phyloP scores from a whole-genome alignment of 2,329 filamentous ascomycete genomes.

The Coleophoma crateriformis region DNA sequence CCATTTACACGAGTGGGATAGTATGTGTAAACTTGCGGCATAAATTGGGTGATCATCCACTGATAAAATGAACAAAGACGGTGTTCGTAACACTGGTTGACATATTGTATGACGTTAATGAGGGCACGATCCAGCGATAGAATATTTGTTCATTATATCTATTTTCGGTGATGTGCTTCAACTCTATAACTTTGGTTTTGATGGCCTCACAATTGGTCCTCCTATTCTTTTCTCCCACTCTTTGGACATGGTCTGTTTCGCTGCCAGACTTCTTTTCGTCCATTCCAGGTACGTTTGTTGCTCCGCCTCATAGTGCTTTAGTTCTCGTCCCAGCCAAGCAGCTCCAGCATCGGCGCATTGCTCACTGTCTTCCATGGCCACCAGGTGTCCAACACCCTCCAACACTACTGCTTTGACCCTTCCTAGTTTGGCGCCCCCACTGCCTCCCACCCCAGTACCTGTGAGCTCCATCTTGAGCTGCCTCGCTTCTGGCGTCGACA shows the following conservation, averaged over 20 bases:
- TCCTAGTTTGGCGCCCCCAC: constrained; percentile 57
- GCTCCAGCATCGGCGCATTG: constrained; percentile 58
- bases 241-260: constrained; percentile 52
- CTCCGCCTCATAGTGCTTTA: constrained; percentile 50
- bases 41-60: too few relatives aligned
- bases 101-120: too few relatives aligned
- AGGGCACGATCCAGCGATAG: too few relatives aligned
- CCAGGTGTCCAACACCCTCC: constrained; percentile 66
- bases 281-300: constrained; percentile 47
- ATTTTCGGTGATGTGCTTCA: not conserved
- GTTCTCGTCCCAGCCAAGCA: constrained; percentile 50
- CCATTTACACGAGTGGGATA: too few relatives aligned
- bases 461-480: constrained; percentile 58
- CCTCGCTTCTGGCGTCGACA: constrained; percentile 45
- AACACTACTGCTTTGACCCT: constrained; percentile 63
- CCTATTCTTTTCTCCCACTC: constrained; percentile 39
- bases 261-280: constrained; percentile 45
- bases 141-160: not conserved
- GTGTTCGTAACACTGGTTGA: too few relatives aligned
- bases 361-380: constrained; percentile 73
- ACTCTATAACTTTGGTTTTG: constrained; percentile 9
- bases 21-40: too few relatives aligned
- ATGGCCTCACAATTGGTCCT: constrained; percentile 5
- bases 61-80: too few relatives aligned
- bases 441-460: constrained; percentile 61